phyloP scores from a whole-genome alignment of 805 yeast genomes.

The Starmera dryadoides region DNA sequence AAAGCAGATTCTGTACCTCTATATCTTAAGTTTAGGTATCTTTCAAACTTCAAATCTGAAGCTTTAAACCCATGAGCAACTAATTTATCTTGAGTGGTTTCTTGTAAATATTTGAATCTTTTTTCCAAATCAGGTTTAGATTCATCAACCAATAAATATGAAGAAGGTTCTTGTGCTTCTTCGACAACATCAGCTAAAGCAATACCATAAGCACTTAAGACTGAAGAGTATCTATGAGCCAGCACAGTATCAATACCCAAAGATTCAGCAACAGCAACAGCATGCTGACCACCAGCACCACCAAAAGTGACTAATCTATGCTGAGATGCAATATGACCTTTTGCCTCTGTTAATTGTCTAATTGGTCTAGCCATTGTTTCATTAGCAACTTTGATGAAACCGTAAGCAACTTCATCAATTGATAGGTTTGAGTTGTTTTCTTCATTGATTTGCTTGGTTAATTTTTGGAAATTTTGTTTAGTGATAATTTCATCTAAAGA shows the following conservation, averaged over 20 bases:
- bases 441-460: slow-evolving; percentile 50
- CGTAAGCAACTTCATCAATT: slow-evolving; percentile 67
- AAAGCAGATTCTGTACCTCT: slow-evolving; percentile 86
- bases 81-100: slow-evolving; percentile 34
- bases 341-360: slow-evolving; percentile 76
- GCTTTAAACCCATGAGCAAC: slow-evolving; percentile 46
- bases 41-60: slow-evolving; percentile 45
- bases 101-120: slow-evolving; percentile 38
- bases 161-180: slow-evolving; percentile 71
- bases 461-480: slow-evolving; percentile 37
- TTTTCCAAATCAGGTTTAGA: slow-evolving; percentile 28
- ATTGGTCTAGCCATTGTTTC: slow-evolving; percentile 91
- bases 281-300: slow-evolving; percentile 93
- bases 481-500: slow-evolving; percentile 55
- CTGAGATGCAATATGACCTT: slow-evolving; percentile 57
- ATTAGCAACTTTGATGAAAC: slow-evolving; percentile 77
- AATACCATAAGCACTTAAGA: slow-evolving; percentile 84
- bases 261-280: slow-evolving; percentile 64
- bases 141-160: slow-evolving; percentile 30
- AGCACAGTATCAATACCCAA: slow-evolving; percentile 64
- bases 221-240: slow-evolving; percentile 76
- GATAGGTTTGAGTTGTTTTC: slow-evolving; percentile 33
- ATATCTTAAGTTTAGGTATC: slow-evolving; percentile 70
- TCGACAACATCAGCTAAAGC: slow-evolving; percentile 79
- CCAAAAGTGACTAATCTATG: slow-evolving; percentile 82